A percentile compares a stretch with the other conserved stretches of the same genome.
These are phyloP conservation scores for Xylariaceae sp. DNA, from an alignment of 2,329 filamentous ascomycete species.

Conservation along the genomic window DNA sequence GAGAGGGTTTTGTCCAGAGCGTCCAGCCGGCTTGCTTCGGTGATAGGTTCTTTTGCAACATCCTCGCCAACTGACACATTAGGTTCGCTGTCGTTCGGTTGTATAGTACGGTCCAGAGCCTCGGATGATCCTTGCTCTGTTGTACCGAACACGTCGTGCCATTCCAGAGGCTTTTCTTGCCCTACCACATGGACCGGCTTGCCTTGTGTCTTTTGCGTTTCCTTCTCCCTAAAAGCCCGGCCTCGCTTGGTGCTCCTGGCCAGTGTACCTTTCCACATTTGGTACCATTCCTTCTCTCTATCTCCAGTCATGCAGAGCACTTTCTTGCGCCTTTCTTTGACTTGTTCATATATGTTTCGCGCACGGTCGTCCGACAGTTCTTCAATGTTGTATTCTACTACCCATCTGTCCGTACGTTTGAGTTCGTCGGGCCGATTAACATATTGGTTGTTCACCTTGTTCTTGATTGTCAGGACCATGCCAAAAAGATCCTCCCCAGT, in stretches of 20 bases:
- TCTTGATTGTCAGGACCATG: conserved; percentile 68
- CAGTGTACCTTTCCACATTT: conserved; percentile 40
- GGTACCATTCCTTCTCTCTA: conserved; percentile 40
- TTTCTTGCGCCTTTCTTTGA: conserved; percentile 52
- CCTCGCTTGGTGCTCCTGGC: conserved; percentile 47
- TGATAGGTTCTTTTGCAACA: too few relatives aligned
- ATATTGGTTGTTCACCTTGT: conserved; percentile 63
- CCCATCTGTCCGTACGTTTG: conserved; percentile 51
- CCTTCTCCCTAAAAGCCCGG: conserved; percentile 49
- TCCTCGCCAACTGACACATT: too few relatives aligned
- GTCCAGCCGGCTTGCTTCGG: too few relatives aligned
- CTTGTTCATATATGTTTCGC: conserved; percentile 48
- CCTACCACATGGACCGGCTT: conserved; percentile 44
- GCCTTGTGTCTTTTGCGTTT: conserved; percentile 48
- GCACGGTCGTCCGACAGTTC: conserved; percentile 51
- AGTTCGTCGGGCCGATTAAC: conserved; percentile 57
- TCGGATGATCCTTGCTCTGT: too few relatives aligned
- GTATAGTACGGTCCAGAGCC: too few relatives aligned
- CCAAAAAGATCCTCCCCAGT: conserved; percentile 52
- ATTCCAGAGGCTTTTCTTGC: too few relatives aligned
- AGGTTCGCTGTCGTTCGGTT: too few relatives aligned
- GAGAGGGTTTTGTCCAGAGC: too few relatives aligned
- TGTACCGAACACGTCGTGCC: too few relatives aligned
- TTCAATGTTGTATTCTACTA: conserved; percentile 71
- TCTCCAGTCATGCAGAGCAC: conserved; percentile 40